Evolutionary conservation across 768 basidiomycete species (phyloP).

Genomic region (Phaeolepiota aurea): DNA sequence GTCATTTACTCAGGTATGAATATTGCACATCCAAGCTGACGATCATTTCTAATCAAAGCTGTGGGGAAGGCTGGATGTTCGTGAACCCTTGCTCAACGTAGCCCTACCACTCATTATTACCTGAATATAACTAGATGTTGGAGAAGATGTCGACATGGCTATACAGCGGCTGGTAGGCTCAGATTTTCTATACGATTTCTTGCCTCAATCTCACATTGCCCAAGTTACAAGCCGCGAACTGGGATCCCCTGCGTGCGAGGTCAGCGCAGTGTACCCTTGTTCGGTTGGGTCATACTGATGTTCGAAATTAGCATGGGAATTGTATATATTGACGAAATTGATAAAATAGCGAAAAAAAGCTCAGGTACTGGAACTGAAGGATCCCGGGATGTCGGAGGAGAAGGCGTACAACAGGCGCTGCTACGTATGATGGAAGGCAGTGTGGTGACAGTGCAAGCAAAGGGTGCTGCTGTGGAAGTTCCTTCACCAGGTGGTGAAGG

Average conservation of each 20-base stretch:
- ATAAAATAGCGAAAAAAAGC: slow-evolving; percentile 77
- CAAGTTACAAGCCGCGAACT: slow-evolving; percentile 84
- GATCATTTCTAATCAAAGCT: not conserved
- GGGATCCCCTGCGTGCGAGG: slow-evolving; percentile 84
- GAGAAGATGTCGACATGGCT: slow-evolving; percentile 93
- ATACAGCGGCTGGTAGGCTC: slow-evolving; percentile 68
- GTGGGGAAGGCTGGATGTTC: slow-evolving; percentile 57
- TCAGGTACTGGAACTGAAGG: slow-evolving; percentile 51
- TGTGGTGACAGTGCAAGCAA: slow-evolving; percentile 72
- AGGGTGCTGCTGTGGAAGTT: slow-evolving; percentile 42
- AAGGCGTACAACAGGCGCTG: slow-evolving; percentile 92
- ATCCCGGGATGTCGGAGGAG: slow-evolving; percentile 85
- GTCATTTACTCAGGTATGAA: slow-evolving; percentile 75
- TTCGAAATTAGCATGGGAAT: slow-evolving; percentile 67
- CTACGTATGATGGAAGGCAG: slow-evolving; percentile 94
- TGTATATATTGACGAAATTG: slow-evolving; percentile 93
- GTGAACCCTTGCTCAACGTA: too few relatives aligned
- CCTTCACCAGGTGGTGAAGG: slow-evolving; percentile 35
- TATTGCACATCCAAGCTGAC: not conserved
- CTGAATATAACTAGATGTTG: slow-evolving; percentile 57
- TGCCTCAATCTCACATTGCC: not conserved
- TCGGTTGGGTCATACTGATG: slow-evolving; percentile 1
- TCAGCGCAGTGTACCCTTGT: slow-evolving; percentile 16
- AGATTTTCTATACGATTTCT: not conserved
- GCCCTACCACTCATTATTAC: too few relatives aligned